These are phyloP conservation scores for Ogataea trehaloabstinens DNA, from an alignment of 805 yeast genomes.

Conservation along the genomic window DNA sequence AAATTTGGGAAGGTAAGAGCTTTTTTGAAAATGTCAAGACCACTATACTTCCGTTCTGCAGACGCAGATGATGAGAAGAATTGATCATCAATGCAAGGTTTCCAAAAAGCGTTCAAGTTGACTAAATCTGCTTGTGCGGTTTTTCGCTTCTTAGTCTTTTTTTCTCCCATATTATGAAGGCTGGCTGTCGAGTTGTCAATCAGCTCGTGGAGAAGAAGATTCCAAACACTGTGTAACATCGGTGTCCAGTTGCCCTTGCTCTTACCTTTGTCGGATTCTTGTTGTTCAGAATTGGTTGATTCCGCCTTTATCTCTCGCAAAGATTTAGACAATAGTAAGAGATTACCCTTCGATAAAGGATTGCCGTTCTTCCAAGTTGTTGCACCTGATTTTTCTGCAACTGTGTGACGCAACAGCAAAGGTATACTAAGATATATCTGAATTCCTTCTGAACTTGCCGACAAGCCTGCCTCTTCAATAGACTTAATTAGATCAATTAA, in stretches of 20 bases:
- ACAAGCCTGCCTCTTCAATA: constrained; percentile 52
- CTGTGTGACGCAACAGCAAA: constrained; percentile 13
- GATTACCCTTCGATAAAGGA: constrained; percentile 71
- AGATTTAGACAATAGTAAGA: constrained; percentile 58
- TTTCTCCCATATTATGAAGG: constrained; percentile 24
- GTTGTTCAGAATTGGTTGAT: constrained; percentile 35
- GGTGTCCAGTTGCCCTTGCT: constrained; percentile 75
- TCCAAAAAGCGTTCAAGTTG: constrained; percentile 70
- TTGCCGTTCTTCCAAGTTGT: constrained; percentile 65
- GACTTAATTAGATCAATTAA: constrained; percentile 32
- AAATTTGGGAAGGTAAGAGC: constrained; percentile 35
- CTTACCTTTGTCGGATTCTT: constrained; percentile 30
- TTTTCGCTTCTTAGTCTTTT: constrained; percentile 36
- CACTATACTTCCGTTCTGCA: constrained; percentile 82
- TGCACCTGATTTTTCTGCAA: constrained; percentile 20
- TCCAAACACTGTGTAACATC: constrained; percentile 76
- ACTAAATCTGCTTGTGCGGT: constrained; percentile 26
- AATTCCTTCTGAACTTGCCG: constrained; percentile 75
- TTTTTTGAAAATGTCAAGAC: constrained; percentile 67
- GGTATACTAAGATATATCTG: constrained; percentile 65
- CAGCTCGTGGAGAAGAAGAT: constrained; percentile 48
- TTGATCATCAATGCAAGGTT: constrained; percentile 72
- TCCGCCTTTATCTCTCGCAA: constrained; percentile 54
- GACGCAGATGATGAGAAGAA: constrained; percentile 76
- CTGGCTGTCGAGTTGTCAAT: constrained; percentile 15